These are phyloP conservation scores for Cutaneotrichosporon cyanovorans DNA, from an alignment of 1,284 basidiomycete species.

Conservation along the genomic window DNA sequence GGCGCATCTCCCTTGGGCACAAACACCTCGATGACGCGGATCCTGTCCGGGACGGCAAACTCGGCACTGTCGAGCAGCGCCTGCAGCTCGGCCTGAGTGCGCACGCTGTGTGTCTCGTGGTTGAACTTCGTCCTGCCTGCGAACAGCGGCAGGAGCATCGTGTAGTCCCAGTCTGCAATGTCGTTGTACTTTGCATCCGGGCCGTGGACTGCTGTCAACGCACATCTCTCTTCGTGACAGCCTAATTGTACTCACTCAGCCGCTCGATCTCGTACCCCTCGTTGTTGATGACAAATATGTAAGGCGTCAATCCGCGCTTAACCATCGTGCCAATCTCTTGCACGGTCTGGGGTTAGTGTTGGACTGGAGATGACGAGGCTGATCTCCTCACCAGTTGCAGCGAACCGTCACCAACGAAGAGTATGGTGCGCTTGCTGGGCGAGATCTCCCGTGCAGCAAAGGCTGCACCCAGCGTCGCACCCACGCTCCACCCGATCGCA, in stretches of 20 bases:
- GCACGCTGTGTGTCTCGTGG: slow-evolving; percentile 31
- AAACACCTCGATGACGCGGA: slow-evolving; percentile 44
- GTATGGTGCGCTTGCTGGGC: slow-evolving; percentile 58
- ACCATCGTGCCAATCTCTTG: slow-evolving; percentile 52
- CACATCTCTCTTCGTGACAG: no score
- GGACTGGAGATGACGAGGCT: no score
- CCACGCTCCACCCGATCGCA: slow-evolving; percentile 50
- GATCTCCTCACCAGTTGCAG: slow-evolving; percentile 50
- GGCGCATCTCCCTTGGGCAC: slow-evolving; percentile 39
- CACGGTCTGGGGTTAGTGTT: slow-evolving; percentile 24
- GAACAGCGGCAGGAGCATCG: slow-evolving; percentile 43
- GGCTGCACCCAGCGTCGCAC: slow-evolving; percentile 45
- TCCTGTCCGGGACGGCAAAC: slow-evolving; percentile 37
- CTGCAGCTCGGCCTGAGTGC: slow-evolving; percentile 53
- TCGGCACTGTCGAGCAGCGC: slow-evolving; percentile 37
- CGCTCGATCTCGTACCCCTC: slow-evolving; percentile 84
- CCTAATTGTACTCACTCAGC: slow-evolving; percentile 59
- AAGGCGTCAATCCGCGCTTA: slow-evolving; percentile 44
- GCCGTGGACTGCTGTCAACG: slow-evolving; percentile 37
- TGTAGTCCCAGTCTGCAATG: slow-evolving; percentile 45
- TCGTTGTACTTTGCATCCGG: slow-evolving; percentile 47
- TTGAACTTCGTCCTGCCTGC: slow-evolving; percentile 20
- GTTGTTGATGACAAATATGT: slow-evolving; percentile 69
- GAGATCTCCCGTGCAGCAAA: slow-evolving; percentile 65
- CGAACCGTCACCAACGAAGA: slow-evolving; percentile 67